phyloP scores from a whole-genome alignment of 768 basidiomycete genomes.

The Paxillus rubicundulus region DNA sequence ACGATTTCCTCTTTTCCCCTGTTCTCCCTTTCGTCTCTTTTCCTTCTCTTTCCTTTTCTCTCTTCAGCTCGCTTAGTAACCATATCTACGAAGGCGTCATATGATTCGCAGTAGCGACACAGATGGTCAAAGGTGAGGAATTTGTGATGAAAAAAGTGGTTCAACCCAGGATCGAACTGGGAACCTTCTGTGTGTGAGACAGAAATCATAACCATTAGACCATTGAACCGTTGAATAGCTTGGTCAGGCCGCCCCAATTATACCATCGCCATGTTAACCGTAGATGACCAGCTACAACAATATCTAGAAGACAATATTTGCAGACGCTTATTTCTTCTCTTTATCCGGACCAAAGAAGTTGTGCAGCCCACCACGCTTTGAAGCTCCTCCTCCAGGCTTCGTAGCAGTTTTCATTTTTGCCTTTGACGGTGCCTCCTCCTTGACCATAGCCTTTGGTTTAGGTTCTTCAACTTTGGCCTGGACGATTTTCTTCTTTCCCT shows the following conservation, averaged over 20 bases:
- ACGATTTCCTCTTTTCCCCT: too few relatives aligned
- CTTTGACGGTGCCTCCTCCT: conserved; percentile 16
- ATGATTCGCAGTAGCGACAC: too few relatives aligned
- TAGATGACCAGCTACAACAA: too few relatives aligned
- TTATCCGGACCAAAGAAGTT: conserved; percentile 34
- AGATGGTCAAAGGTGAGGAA: too few relatives aligned
- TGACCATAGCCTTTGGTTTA: conserved; percentile 6
- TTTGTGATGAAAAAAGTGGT: conserved; percentile 22
- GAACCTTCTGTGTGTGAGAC: conserved; percentile 51
- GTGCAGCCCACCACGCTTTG: conserved; percentile 29
- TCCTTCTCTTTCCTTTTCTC: too few relatives aligned
- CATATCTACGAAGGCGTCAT: too few relatives aligned
- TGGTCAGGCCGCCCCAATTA: too few relatives aligned
- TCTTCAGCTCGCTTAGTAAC: too few relatives aligned
- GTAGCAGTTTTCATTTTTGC: conserved; percentile 16
- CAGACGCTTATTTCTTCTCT: conserved; percentile 25
- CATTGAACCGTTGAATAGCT: conserved; percentile 32
- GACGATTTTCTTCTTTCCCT: conserved; percentile 16
- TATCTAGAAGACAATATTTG: too few relatives aligned
- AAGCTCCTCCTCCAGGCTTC: conserved; percentile 17
- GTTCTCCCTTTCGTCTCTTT: too few relatives aligned
- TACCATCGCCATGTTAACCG: too few relatives aligned
- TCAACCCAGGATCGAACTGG: conserved; percentile 48
- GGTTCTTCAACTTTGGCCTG: conserved; percentile 17
- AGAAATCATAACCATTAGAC: conserved; percentile 51